A percentile compares a stretch with the other conserved stretches of the same genome.
Conservation (phyloP, 805 yeast genomes). For the Pichia scutulata region DNA sequence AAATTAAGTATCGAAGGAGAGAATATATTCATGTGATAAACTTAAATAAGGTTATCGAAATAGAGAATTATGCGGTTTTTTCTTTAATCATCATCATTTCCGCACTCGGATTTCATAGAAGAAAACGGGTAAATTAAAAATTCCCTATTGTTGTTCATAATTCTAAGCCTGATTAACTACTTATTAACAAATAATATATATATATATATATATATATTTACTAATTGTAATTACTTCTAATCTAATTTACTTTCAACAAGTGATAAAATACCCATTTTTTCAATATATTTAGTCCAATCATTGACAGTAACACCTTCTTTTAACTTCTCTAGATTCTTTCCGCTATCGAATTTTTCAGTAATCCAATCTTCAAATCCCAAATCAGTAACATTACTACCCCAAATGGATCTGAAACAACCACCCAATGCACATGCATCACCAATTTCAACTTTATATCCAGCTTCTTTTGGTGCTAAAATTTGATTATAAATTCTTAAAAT, state of each 20-base stretch:
- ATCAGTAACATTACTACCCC: constrained; percentile 36
- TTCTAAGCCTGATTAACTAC: neutral
- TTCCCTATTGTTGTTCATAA: too few species aligned
- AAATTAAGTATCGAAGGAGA: too few species aligned
- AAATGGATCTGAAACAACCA: constrained; percentile 79
- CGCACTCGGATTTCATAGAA: constrained; percentile 3
- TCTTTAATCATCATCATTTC: too few species aligned
- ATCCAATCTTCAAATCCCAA: constrained; percentile 38
- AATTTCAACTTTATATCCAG: constrained; percentile 64
- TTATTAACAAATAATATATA: too few species aligned
- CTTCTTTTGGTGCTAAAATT: constrained; percentile 58
- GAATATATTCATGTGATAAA: too few species aligned
- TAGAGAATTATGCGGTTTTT: neutral
- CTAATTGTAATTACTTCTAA: too few species aligned
- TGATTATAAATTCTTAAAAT: constrained; percentile 64
- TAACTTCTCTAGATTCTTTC: constrained; percentile 33
- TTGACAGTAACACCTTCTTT: constrained; percentile 29
- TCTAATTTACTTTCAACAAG: constrained; percentile 30
- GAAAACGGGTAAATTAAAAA: too few species aligned
- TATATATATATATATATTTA: too few species aligned
- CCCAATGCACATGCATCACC: constrained; percentile 91
- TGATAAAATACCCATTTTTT: constrained; percentile 47
- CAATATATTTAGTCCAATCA: constrained; percentile 41
- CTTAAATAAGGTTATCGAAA: neutral
- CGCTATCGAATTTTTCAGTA: constrained; percentile 41